Base-by-base conservation (phyloP, 1,139 yeast species). In the Starmera stellimalicola region DNA sequence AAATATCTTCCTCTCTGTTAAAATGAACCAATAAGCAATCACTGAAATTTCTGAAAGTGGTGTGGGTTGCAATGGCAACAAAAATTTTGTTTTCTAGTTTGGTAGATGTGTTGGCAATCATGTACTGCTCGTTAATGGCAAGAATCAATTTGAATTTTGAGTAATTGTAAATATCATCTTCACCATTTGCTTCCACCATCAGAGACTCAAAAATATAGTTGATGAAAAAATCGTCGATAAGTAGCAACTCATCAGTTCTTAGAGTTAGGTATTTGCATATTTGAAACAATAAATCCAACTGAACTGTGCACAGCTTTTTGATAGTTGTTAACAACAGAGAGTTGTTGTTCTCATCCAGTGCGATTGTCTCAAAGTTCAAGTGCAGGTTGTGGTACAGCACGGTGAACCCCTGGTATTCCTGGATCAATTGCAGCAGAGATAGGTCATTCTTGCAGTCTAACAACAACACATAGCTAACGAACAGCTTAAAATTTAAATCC, bases 111-210 rank as follows among this genome's bases (percentile, higher is more conserved):
- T 66, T 65, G 11, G 59, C 74, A 34, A 84, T 79, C 71, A 87
- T 71, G 52, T 74, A 87, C 52, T 87, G 95, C 52, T 87, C 95
- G 52, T 85, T 85, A 16, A 87, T 62, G 3, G 84, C 73, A 30
- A 87, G 60, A 8, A 85, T 55, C n/a, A 83, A 61, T 48, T 79
- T 79, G 60, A 85, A 79, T 45, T 78, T 77, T 27, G 83, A 74
- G 43, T 76, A 76, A 34, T 84, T 82, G 38, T 71, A 68, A 31
- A 78, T 69, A 42, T 76, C 78, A 38, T 75, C 83, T 33, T 73
- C 73, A 29, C 71, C 72, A 26, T 40, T 40, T 1, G 45, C 47
- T 6, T 43, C 44, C 2, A 40, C 17, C 15, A 18, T 33, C 14
- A 78, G 64, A 17, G 70, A 65, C 3, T 65, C 53, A 34, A 79